Percentiles rank a stretch among this genome's conserved stretches.
phyloP scores from a whole-genome alignment of 306 rosid species.

The Castanea sativa region DNA sequence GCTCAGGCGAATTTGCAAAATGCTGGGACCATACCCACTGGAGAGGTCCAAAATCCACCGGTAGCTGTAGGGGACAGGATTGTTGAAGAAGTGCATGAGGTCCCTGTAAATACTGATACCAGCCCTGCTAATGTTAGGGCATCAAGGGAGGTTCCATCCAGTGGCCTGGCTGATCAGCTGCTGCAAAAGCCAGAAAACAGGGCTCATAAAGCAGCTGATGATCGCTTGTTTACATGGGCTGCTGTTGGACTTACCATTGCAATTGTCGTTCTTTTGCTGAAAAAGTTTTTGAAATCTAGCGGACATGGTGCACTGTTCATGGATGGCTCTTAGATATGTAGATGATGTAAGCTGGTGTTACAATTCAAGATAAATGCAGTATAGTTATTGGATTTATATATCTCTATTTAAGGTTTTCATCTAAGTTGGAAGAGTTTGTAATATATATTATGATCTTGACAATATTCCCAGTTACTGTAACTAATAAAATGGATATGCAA shows the following conservation, averaged over 20 bases:
- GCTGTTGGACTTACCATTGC: conserved; percentile 92
- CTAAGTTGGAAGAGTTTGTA: conserved; percentile 1
- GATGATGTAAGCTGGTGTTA: conserved; percentile 11
- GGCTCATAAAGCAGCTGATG: conserved; percentile 60
- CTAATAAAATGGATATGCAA: neutral
- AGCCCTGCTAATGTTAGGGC: conserved; percentile 30
- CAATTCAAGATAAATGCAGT: conserved; percentile 4
- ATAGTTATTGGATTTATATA: neutral
- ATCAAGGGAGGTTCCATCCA: conserved; percentile 38
- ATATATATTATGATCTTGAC: neutral
- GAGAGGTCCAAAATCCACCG: conserved; percentile 32
- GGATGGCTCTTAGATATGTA: conserved; percentile 61
- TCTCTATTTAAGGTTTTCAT: neutral
- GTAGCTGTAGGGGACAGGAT: conserved; percentile 41
- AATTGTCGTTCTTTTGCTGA: conserved; percentile 73
- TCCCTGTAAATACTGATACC: conserved; percentile 29
- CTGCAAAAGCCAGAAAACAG: conserved; percentile 40
- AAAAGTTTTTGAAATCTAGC: conserved; percentile 74
- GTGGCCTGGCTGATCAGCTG: conserved; percentile 36
- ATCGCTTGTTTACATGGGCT: conserved; percentile 84
- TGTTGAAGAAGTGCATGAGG: conserved; percentile 54
- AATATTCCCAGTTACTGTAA: conserved; percentile 7
- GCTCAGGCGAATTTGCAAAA: conserved; percentile 31
- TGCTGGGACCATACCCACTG: conserved; percentile 32
- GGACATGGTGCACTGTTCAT: conserved; percentile 74